phyloP scores from a whole-genome alignment of 805 yeast species.

The Candida maris region DNA sequence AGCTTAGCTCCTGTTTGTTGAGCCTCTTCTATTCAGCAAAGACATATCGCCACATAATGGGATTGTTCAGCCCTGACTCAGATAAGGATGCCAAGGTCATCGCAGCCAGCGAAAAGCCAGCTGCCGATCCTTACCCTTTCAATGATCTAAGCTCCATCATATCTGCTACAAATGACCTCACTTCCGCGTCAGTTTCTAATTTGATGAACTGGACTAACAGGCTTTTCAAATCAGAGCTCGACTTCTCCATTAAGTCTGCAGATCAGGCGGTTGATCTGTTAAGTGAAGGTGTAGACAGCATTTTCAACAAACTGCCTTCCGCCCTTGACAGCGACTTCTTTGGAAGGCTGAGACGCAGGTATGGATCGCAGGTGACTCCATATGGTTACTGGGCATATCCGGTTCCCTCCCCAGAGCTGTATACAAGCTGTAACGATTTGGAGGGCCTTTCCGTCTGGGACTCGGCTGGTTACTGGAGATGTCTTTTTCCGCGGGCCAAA shows the following conservation, averaged over 20 bases:
- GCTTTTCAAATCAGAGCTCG: constrained; percentile 3
- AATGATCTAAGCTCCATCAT: constrained; percentile 13
- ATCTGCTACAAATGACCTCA: constrained; percentile 15
- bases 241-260: background rate
- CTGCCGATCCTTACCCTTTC: background rate
- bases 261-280: background rate
- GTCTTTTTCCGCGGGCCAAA: constrained; percentile 65
- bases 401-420: constrained; percentile 41
- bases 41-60: too few species aligned
- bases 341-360: constrained; percentile 3
- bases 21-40: too few species aligned
- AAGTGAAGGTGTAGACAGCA: constrained; percentile 2
- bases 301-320: constrained; percentile 3
- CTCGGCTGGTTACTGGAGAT: constrained; percentile 79
- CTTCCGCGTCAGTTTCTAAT: constrained; percentile 16
- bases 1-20: too few species aligned
- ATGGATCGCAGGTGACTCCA: constrained; percentile 7
- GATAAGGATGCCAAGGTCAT: constrained; percentile 9
- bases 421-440: constrained; percentile 56
- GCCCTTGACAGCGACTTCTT: constrained; percentile 5
- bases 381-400: constrained; percentile 27
- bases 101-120: constrained; percentile 1
- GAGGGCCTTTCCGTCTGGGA: constrained; percentile 84
- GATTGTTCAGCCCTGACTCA: constrained; percentile 17
- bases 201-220: constrained; percentile 13